Conservation (phyloP, 1,139 yeast genomes). For the Geotrichum phurueaensis region DNA sequence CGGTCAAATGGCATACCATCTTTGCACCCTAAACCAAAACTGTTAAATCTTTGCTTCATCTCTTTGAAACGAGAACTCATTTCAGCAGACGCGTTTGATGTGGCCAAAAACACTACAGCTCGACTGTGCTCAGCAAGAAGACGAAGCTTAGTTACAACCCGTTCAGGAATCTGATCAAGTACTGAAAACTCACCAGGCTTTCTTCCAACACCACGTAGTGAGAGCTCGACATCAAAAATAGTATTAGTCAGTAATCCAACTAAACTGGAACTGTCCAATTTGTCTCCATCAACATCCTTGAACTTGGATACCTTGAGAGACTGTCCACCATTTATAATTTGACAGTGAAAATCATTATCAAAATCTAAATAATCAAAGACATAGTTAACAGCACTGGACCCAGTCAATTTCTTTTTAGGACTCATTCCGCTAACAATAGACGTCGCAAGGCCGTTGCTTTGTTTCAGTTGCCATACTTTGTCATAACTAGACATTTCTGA, state of each 20-base stretch:
- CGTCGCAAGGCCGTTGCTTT: not conserved
- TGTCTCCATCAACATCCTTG: not conserved
- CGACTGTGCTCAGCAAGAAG: not conserved
- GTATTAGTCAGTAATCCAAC: slow-evolving; percentile 30
- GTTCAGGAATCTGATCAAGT: slow-evolving; percentile 48
- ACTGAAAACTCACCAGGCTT: slow-evolving; percentile 39
- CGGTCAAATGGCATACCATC: not conserved
- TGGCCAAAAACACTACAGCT: not conserved
- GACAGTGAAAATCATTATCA: not conserved
- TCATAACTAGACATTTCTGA: not conserved
- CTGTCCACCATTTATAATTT: not conserved
- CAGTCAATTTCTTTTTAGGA: not conserved
- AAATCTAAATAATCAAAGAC: not conserved
- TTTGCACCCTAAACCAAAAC: not conserved
- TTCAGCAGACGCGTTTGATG: not conserved
- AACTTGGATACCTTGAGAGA: not conserved
- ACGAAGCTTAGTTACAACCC: slow-evolving; percentile 16
- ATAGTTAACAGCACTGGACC: not conserved
- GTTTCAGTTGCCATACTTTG: not conserved
- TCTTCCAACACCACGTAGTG: slow-evolving; percentile 49
- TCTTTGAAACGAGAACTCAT: not conserved
- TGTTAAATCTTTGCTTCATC: not conserved
- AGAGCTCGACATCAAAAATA: slow-evolving; percentile 58
- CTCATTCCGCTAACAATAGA: not conserved
- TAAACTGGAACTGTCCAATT: not conserved